Evolutionary conservation across 345 rosid genomes (phyloP), one percentile per base, ranked within the genome.

Genomic region (Eucalyptus pauciflora): DNA sequence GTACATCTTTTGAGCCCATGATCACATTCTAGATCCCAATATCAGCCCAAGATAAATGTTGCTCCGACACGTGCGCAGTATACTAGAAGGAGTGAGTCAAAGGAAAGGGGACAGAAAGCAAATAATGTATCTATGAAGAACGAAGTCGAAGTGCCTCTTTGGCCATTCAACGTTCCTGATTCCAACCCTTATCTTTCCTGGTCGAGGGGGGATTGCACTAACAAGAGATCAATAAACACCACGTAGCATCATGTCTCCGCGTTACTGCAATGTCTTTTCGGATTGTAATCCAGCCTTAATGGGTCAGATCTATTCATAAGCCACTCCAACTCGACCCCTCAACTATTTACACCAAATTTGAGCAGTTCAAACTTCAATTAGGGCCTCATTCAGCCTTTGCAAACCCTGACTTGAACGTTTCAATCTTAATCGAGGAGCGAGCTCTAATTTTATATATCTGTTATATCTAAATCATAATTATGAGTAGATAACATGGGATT

Each of bases 281-380:
- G 43, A 37, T 37, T 2, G 1, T 37, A 10, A 18, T 41, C 4
- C 1, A 11, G 8, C 48, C 25, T 41, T 10, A 76, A 76, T 10
- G 8, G 27, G 15, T 37, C 83, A 37, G 4, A 76, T 37, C 13
- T 76, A 37, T 41, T 76, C 2, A 1, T 18, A 71, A 71, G 81
- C 5, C 22, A 2, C 3, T 15, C 41, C 0, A 67, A 22, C 25
- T 69, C 10, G 13, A 5, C 25, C 25, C 45, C 1, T 33, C 22
- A 71, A 71, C 3, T 5, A 33, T 16, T 5, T 71, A 71, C 15
- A 76, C 1, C 8, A 41, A 76, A 43, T 76, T 76, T 22, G 85
- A 76, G 4, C 15, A 3, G 69, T 11, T 76, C 85, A 76, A 41
- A 6, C 13, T 6, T 71, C 7, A 33, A 10, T 31, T 4, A 69